A percentile compares a stretch with the other conserved stretches of the same genome.
These are phyloP conservation scores for Quercus variabilis DNA, from an alignment of 306 rosid species.

Conservation along the genomic window DNA sequence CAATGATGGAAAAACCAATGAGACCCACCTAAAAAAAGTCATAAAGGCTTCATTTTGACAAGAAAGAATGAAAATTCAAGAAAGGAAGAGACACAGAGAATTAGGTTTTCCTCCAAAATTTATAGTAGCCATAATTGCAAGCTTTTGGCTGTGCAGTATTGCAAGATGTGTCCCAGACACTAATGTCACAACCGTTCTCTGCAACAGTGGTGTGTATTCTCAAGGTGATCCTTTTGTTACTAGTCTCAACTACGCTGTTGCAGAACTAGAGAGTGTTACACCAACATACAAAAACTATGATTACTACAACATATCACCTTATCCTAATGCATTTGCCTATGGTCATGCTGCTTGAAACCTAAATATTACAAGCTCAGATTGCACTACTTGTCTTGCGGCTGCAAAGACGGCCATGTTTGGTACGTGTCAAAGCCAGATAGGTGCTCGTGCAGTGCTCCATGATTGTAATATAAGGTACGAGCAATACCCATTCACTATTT, in stretches of 20 bases:
- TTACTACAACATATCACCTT: slow-evolving; percentile 56
- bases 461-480: slow-evolving; percentile 70
- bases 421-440: slow-evolving; percentile 47
- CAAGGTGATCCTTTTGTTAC: slow-evolving; percentile 53
- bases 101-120: slow-evolving; percentile 29
- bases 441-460: slow-evolving; percentile 56
- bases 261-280: slow-evolving; percentile 35
- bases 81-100: not conserved
- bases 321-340: slow-evolving; percentile 69
- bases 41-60: not conserved
- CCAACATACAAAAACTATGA: slow-evolving; percentile 29
- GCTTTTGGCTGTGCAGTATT: slow-evolving; percentile 14
- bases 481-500: slow-evolving; percentile 71
- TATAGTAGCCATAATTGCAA: slow-evolving; percentile 10
- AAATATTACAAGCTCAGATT: slow-evolving; percentile 51
- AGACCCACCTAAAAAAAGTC: not conserved
- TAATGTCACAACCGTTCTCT: slow-evolving; percentile 36
- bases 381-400: slow-evolving; percentile 52
- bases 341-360: slow-evolving; percentile 67
- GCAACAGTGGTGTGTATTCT: slow-evolving; percentile 47
- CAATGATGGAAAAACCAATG: not conserved
- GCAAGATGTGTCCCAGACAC: slow-evolving; percentile 41
- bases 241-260: slow-evolving; percentile 48
- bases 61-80: not conserved
- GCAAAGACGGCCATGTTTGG: slow-evolving; percentile 43